phyloP scores from a whole-genome alignment of 352 stramenopile species.

The Plasmopara halstedii region DNA sequence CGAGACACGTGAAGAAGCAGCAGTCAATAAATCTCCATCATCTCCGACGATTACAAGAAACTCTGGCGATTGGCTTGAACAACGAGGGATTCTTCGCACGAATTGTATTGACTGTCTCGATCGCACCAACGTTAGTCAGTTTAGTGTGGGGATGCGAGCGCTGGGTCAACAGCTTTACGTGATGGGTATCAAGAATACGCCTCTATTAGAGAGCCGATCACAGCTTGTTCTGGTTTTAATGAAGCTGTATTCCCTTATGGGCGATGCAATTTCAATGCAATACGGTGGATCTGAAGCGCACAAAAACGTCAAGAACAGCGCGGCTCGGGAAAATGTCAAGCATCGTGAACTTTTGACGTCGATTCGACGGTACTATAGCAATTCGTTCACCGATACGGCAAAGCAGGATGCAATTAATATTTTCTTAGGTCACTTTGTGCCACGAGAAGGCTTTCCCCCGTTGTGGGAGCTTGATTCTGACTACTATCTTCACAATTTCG shows the following conservation, averaged over 20 bases:
- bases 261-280: conserved; percentile 98
- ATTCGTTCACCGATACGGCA: conserved; percentile 97
- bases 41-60: conserved; percentile 72
- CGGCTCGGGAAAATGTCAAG: conserved; percentile 81
- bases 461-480: conserved; percentile 84
- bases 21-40: conserved; percentile 12
- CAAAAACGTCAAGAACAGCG: conserved; percentile 95
- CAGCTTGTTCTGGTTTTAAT: conserved; percentile 95
- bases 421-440: conserved; percentile 93
- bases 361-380: conserved; percentile 98
- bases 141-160: conserved; percentile 82
- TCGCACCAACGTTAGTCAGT: conserved; percentile 84
- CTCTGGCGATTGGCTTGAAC: conserved; percentile 89
- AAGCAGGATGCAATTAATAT: conserved; percentile 99
- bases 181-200: conserved; percentile 92
- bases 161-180: conserved; percentile 95
- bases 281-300: conserved; percentile 99
- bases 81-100: conserved; percentile 95
- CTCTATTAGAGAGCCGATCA: conserved; percentile 76
- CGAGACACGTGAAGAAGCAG: conserved; percentile 11
- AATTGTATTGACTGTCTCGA: conserved; percentile 98
- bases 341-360: conserved; percentile 97
- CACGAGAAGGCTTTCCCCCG: conserved; percentile 48
- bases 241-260: conserved; percentile 97
- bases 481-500: conserved; percentile 89